Percentiles rank a stretch among this genome's conserved stretches.
These are phyloP conservation scores for Musa troglodytarum DNA, from an alignment of 176 grass and related monocot genomes.

Conservation along the genomic window DNA sequence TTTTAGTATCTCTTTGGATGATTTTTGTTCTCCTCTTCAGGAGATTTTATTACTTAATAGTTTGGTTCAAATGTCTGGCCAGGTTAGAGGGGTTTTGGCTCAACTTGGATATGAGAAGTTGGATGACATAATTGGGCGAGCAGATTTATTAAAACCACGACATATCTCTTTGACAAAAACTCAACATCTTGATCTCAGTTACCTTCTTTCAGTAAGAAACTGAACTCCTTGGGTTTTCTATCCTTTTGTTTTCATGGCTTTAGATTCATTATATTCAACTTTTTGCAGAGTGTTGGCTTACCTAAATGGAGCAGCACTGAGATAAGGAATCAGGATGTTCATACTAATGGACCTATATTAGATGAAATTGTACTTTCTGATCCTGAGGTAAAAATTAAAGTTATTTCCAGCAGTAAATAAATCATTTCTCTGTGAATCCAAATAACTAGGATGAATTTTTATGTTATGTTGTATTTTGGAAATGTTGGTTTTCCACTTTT, in stretches of 20 bases:
- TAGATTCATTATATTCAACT: neutral
- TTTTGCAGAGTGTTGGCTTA: conserved; percentile 66
- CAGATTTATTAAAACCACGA: conserved; percentile 74
- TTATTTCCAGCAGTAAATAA: conserved; percentile 12
- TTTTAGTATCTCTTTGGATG: neutral
- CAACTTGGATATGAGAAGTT: conserved; percentile 95
- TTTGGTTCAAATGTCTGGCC: conserved; percentile 24
- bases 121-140: conserved; percentile 88
- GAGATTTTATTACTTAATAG: neutral
- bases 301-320: conserved; percentile 82
- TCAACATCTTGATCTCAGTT: conserved; percentile 81
- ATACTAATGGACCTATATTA: conserved; percentile 91
- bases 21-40: neutral
- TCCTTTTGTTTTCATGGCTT: neutral
- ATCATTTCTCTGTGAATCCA: neutral
- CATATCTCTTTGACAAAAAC: conserved; percentile 93
- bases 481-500: too few species aligned
- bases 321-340: conserved; percentile 90
- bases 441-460: neutral
- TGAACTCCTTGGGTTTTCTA: neutral
- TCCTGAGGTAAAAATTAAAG: conserved; percentile 44
- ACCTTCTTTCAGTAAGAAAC: conserved; percentile 60
- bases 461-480: too few species aligned
- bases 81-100: conserved; percentile 83
- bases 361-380: conserved; percentile 86